Percentiles rank a stretch among this genome's conserved stretches.
These are phyloP conservation scores for Pyrenochaeta sp. DNA, from an alignment of 2,329 filamentous ascomycete species.

Conservation along the genomic window DNA sequence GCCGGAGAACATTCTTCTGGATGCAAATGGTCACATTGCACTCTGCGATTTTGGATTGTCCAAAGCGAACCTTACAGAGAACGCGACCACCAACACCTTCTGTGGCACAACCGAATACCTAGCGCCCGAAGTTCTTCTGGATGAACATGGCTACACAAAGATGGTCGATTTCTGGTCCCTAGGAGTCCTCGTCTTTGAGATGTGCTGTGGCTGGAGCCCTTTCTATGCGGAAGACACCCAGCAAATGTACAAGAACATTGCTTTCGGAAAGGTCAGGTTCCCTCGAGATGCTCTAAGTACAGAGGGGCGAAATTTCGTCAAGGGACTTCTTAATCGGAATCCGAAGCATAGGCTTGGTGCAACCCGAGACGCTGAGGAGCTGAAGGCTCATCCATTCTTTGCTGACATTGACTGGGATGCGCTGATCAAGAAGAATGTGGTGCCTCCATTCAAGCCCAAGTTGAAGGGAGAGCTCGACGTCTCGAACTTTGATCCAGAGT, in stretches of 20 bases:
- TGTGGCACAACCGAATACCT: conserved; percentile 95
- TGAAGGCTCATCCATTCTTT: conserved; percentile 96
- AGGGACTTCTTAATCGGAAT: conserved; percentile 95
- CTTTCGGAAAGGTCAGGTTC: conserved; percentile 97
- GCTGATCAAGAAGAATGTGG: conserved; percentile 87
- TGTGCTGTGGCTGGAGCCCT: conserved; percentile 99
- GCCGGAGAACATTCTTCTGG: conserved; percentile 95
- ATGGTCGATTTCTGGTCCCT: conserved; percentile 99
- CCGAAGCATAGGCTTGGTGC: conserved; percentile 94
- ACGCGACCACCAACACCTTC: conserved; percentile 98
- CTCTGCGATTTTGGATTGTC: conserved; percentile 97
- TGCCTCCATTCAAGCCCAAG: conserved; percentile 97
- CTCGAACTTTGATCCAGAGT: conserved; percentile 98
- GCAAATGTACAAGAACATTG: conserved; percentile 99
- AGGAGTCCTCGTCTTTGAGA: conserved; percentile 96
- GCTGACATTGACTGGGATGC: conserved; percentile 91
- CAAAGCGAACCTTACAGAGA: conserved; percentile 95
- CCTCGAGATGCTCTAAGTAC: conserved; percentile 92
- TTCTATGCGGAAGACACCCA: conserved; percentile 99
- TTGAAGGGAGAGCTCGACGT: conserved; percentile 95
- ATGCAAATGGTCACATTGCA: conserved; percentile 97
- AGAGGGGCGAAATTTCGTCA: conserved; percentile 97
- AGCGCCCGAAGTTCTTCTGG: conserved; percentile 2
- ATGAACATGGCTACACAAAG: conserved; percentile 78
- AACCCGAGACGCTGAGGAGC: conserved; percentile 87